Base-by-base conservation (phyloP, 2,329 filamentous ascomycete species). In the Arachnomyces sp. region DNA sequence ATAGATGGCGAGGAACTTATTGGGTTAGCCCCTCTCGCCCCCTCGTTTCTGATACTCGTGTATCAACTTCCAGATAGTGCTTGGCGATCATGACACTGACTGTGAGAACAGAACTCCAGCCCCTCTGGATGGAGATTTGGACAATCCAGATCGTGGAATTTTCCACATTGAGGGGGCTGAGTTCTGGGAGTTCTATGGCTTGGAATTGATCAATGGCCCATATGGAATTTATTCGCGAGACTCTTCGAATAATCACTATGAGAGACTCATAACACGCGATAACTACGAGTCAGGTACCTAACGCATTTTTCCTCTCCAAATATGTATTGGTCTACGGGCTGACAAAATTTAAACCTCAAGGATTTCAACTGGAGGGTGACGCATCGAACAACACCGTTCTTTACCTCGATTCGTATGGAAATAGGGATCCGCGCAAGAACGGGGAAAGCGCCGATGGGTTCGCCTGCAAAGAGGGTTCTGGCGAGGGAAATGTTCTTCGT, bases 391-490 rank as follows among this genome's bases (percentile, higher is more conserved):
- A 68, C 49, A 57, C 58, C n/a, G 55, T 69, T 20, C 44, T 66
- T 5, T 64, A 65, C 40, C 56, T 69, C 1, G 66, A 69, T 51
- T 68, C 65, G 2, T 68, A 68, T 45, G 52, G 56, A 17, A 69
- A 69, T 51, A 61, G 65, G 0, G 66, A 69, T 34, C 70, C 70
- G 4, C 63, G 70, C 36, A 73, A 72, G 57, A 73, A 73, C 33
- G 70, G 70, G 11, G 70, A 73, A 51, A 68, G 63, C 30, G 70
- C 70, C 7, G 70, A 73, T 39, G 70, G 70, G 1, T 68, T 72
- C 33, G 70, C 61, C 2, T 65, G 62, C 50, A 73, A 73, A 49
- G 61, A 66, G 33, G 70, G 70, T 5, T 57, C 52, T 1, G 70
- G 70, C 2, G 59, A 60, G 14, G 70, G 70, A 7, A 73, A 73